Evolutionary conservation across 2,329 filamentous ascomycete genomes (phyloP).

Genomic region (Ceratocystis harringtonii): DNA sequence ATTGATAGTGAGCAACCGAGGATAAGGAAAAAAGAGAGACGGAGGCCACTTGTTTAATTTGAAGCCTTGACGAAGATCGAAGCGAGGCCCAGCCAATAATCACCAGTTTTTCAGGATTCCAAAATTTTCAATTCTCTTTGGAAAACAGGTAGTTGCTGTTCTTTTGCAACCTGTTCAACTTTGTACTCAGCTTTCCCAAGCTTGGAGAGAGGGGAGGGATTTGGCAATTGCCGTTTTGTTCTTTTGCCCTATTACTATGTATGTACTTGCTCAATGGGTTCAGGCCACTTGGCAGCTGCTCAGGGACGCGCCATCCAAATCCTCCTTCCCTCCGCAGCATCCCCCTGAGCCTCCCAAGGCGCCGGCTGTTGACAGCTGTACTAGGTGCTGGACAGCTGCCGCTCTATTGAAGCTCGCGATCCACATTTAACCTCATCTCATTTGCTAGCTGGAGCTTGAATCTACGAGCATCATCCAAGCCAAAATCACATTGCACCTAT

Average conservation of each 20-base stretch:
- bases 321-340: not conserved
- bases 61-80: slow-evolving; percentile 14
- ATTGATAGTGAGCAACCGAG: slow-evolving; percentile 16
- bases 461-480: not conserved
- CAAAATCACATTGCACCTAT: not conserved
- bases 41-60: slow-evolving; percentile 17
- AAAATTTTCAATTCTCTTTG: not conserved
- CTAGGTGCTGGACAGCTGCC: not conserved
- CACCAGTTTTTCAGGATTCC: not conserved
- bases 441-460: not conserved
- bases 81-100: slow-evolving; percentile 15
- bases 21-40: slow-evolving; percentile 17
- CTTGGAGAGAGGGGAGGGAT: not conserved
- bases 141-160: not conserved
- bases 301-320: slow-evolving; percentile 5
- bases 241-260: not conserved
- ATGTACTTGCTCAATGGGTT: not conserved
- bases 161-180: not conserved
- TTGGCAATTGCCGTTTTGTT: not conserved
- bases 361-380: not conserved
- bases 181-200: not conserved
- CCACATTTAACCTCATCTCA: slow-evolving; percentile 9
- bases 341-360: not conserved
- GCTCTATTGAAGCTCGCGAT: not conserved
- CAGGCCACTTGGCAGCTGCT: slow-evolving; percentile 16